Conservation (phyloP, 2,329 filamentous ascomycete genomes). For the Pleoardoris graminearum region DNA sequence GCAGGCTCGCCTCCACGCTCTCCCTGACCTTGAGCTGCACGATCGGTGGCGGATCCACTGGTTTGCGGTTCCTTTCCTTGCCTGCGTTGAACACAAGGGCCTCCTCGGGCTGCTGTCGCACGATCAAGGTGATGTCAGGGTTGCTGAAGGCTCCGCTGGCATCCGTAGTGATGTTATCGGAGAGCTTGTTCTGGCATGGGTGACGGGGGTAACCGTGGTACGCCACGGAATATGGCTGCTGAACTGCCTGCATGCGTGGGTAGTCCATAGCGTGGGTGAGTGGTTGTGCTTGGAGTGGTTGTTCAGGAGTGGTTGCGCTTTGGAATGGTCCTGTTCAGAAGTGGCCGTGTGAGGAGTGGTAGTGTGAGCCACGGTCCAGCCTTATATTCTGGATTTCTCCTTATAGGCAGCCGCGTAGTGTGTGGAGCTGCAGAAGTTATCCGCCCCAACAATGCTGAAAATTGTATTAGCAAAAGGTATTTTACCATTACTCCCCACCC, state of each 20-base stretch:
- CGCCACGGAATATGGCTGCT: no score
- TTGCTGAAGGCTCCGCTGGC: slow-evolving; percentile 37
- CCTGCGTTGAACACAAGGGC: slow-evolving; percentile 67
- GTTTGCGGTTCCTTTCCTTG: slow-evolving; percentile 83
- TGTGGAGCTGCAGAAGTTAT: no score
- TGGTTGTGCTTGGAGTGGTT: no score
- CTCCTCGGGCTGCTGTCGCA: slow-evolving; percentile 69
- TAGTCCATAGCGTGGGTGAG: no score
- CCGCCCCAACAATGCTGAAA: neutral
- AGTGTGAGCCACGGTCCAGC: no score
- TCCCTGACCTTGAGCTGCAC: slow-evolving; percentile 67
- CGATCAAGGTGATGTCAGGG: slow-evolving; percentile 59
- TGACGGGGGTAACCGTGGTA: no score
- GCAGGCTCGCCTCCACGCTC: slow-evolving; percentile 60
- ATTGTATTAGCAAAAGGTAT: neutral
- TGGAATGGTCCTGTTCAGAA: no score
- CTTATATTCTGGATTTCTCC: no score
- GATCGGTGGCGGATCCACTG: slow-evolving; percentile 85
- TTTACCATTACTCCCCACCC: slow-evolving; percentile 1
- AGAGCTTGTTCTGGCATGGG: neutral
- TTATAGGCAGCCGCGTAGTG: no score
- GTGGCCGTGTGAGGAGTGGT: no score
- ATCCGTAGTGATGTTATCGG: neutral
- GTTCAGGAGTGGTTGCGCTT: neutral
- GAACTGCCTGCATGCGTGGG: no score